phyloP scores from a whole-genome alignment of 108 stramenopile genomes.

The Mediolabrus comicus region DNA sequence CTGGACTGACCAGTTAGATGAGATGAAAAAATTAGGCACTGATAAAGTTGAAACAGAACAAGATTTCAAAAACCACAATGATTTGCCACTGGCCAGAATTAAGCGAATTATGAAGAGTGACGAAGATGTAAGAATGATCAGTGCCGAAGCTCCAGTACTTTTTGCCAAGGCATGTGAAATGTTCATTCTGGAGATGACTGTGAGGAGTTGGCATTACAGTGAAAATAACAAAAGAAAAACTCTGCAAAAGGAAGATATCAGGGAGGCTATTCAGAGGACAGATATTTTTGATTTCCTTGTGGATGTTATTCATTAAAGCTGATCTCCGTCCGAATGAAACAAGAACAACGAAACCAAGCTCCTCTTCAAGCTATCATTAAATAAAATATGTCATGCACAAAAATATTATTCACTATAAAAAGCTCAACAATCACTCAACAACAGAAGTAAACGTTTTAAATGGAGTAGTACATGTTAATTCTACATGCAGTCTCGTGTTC shows the following conservation, averaged over 20 bases:
- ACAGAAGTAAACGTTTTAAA: too few relatives aligned
- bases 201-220: slow-evolving; percentile 85
- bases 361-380: neutral
- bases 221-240: slow-evolving; percentile 84
- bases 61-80: slow-evolving; percentile 91
- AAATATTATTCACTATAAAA: neutral
- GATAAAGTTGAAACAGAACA: slow-evolving; percentile 68
- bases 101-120: slow-evolving; percentile 99
- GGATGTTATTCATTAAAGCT: slow-evolving; percentile 71
- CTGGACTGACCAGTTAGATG: slow-evolving; percentile 69
- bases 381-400: neutral
- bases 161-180: slow-evolving; percentile 99
- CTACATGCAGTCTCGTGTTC: too few relatives aligned
- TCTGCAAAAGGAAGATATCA: slow-evolving; percentile 87
- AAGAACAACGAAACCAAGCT: neutral
- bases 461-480: too few relatives aligned
- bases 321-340: neutral
- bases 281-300: slow-evolving; percentile 90
- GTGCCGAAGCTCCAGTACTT: slow-evolving; percentile 96
- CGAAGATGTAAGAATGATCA: slow-evolving; percentile 96
- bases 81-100: slow-evolving; percentile 94
- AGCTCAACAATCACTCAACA: neutral
- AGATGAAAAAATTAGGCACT: slow-evolving; percentile 45
- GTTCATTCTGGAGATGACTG: slow-evolving; percentile 96
- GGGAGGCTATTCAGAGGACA: slow-evolving; percentile 83